These are phyloP conservation scores for Aspergillus luchuensis DNA, from an alignment of 2,329 filamentous ascomycete species.

Conservation along the genomic window DNA sequence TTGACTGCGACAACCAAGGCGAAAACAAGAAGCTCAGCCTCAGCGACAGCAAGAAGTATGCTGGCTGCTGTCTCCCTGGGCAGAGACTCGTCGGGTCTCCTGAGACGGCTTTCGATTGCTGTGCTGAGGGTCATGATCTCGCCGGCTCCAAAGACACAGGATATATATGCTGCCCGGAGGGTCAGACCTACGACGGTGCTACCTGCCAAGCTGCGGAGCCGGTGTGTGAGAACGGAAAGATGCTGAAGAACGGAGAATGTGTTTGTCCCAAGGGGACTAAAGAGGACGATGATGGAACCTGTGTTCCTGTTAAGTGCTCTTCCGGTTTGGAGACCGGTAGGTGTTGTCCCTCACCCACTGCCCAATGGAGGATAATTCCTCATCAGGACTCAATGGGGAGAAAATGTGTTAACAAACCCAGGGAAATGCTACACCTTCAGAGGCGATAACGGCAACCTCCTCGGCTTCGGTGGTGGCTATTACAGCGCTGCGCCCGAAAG, in stretches of 20 bases:
- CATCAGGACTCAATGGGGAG: too few relatives aligned
- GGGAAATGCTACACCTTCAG: slow-evolving; percentile 20
- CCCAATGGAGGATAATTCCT: too few relatives aligned
- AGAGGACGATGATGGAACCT: slow-evolving; percentile 6
- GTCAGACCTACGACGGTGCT: too few relatives aligned
- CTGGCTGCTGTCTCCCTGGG: slow-evolving; percentile 11
- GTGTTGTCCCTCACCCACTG: too few relatives aligned
- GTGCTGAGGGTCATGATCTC: slow-evolving; percentile 14
- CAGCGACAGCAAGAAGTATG: slow-evolving; percentile 10
- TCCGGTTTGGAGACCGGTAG: slow-evolving; percentile 12
- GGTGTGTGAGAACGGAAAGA: slow-evolving; percentile 9
- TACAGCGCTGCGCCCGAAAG: slow-evolving; percentile 11
- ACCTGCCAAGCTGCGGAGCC: too few relatives aligned
- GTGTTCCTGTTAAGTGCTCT: not conserved
- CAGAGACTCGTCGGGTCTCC: slow-evolving; percentile 12
- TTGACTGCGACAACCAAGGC: too few relatives aligned
- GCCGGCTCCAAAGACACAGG: slow-evolving; percentile 13
- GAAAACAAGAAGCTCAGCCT: slow-evolving; percentile 7
- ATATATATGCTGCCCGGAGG: slow-evolving; percentile 14
- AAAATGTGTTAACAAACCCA: not conserved
- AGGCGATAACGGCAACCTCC: slow-evolving; percentile 12
- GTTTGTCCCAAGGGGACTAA: slow-evolving; percentile 3
- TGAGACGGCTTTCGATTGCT: slow-evolving; percentile 19
- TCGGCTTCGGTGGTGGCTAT: slow-evolving; percentile 12
- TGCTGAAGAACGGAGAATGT: slow-evolving; percentile 13